These are phyloP conservation scores for Ascochyta clinopodiicola DNA, from an alignment of 2,329 filamentous ascomycete species.

Conservation along the genomic window DNA sequence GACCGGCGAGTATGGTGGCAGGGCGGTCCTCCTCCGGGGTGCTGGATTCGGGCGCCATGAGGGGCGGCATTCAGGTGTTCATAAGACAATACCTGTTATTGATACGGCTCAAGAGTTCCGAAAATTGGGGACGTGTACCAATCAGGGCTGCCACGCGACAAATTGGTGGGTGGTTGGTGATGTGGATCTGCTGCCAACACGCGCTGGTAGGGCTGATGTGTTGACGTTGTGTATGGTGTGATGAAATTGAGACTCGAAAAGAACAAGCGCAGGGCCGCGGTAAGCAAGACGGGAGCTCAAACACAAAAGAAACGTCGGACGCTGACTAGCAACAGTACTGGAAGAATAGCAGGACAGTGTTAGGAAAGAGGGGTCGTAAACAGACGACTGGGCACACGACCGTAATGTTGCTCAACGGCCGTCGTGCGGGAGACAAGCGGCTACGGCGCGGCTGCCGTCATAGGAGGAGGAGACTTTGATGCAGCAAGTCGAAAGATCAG, in stretches of 20 bases:
- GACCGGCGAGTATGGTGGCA: constrained; percentile 24
- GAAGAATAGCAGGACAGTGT: constrained; percentile 3
- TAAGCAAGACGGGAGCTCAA: constrained; percentile 16
- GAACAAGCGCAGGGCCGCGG: constrained; percentile 2
- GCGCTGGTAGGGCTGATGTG: constrained; percentile 14
- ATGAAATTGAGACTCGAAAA: constrained; percentile 13
- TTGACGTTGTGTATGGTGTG: constrained; percentile 12
- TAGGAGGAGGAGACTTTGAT: constrained; percentile 7
- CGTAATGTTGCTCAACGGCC: constrained; percentile 6
- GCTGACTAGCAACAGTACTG: constrained; percentile 9
- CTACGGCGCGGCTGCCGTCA: constrained; percentile 15
- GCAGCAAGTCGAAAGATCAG: constrained; percentile 11
- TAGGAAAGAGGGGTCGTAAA: constrained; percentile 15
- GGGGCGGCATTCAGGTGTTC: constrained; percentile 1
- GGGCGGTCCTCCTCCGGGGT: constrained; percentile 27
- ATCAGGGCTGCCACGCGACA: constrained; percentile 19
- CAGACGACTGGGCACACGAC: constrained; percentile 12
- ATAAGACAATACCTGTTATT: constrained; percentile 1
- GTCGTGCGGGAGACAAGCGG: constrained; percentile 15
- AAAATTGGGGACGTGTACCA: neutral
- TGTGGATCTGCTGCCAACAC: constrained; percentile 14
- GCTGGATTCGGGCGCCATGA: constrained; percentile 20
- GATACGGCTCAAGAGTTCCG: neutral
- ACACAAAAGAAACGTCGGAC: constrained; percentile 16
- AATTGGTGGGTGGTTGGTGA: constrained; percentile 9